These are phyloP conservation scores for Picochlorum sp. DNA, from an alignment of 139 green algal species.

Conservation along the genomic window DNA sequence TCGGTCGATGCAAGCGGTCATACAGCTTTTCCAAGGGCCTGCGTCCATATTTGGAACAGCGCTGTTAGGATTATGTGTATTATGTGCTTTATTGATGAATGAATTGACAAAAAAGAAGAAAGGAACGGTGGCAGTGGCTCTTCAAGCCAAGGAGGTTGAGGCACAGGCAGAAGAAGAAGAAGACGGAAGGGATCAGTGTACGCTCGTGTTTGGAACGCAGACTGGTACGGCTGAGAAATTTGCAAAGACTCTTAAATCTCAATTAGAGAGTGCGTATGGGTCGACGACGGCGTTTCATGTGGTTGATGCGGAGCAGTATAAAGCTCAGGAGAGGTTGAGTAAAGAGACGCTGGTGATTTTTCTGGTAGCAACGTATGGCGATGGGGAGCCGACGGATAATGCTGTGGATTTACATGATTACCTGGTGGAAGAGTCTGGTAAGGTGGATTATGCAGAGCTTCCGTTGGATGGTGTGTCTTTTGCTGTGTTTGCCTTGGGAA, in stretches of 20 bases:
- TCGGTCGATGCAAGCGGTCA: background rate
- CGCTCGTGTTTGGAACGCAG: slow-evolving; percentile 63
- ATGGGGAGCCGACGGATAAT: slow-evolving; percentile 94
- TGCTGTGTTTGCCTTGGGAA: slow-evolving; percentile 92
- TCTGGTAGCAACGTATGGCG: slow-evolving; percentile 91
- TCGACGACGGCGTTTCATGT: slow-evolving; percentile 45
- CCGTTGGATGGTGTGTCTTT: slow-evolving; percentile 50
- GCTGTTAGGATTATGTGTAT: background rate
- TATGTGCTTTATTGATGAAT: slow-evolving; percentile 8
- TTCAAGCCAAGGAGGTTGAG: background rate
- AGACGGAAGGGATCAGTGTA: slow-evolving; percentile 9
- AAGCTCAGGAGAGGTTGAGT: slow-evolving; percentile 32
- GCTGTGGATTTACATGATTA: slow-evolving; percentile 78
- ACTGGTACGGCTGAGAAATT: slow-evolving; percentile 90
- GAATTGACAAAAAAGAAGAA: background rate
- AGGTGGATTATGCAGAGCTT: slow-evolving; percentile 29
- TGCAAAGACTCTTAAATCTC: slow-evolving; percentile 60
- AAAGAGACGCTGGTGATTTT: slow-evolving; percentile 72
- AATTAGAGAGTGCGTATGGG: slow-evolving; percentile 47
- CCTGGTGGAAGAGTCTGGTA: slow-evolving; percentile 38
- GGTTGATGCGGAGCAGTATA: slow-evolving; percentile 63
- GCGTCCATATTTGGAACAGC: background rate
- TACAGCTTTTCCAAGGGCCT: background rate
- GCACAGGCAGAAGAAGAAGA: background rate
- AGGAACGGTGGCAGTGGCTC: background rate